These are phyloP conservation scores for Zea luxurians DNA, from an alignment of 176 grass and related monocot species.

Conservation along the genomic window DNA sequence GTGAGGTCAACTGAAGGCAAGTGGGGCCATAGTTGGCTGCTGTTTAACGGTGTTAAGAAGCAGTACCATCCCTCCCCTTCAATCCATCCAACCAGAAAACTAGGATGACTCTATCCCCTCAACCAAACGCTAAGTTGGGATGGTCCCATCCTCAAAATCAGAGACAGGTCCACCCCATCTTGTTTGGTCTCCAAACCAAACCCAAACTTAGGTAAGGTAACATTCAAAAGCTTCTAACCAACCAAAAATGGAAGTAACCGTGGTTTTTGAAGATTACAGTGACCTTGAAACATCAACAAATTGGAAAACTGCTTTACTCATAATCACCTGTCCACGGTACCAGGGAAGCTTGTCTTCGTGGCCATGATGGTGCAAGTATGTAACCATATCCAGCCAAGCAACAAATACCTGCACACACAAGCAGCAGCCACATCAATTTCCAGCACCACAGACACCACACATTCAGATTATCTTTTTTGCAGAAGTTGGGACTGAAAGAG, in stretches of 20 bases:
- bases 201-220: neutral
- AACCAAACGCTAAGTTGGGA: too few species aligned
- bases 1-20: too few species aligned
- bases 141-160: too few species aligned
- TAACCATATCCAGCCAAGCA: slow-evolving; percentile 88
- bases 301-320: neutral
- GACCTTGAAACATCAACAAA: slow-evolving; percentile 11
- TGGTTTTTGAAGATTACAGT: neutral
- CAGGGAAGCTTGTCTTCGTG: slow-evolving; percentile 91
- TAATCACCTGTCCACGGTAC: slow-evolving; percentile 92
- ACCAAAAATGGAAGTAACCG: neutral
- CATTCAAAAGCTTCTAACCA: neutral
- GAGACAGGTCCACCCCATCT: too few species aligned
- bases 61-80: too few species aligned
- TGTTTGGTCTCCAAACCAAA: too few species aligned
- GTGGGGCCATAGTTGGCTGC: too few species aligned
- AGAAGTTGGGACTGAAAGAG: neutral
- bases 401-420: slow-evolving; percentile 78
- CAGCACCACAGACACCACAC: slow-evolving; percentile 14
- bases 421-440: slow-evolving; percentile 32
- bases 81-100: too few species aligned
- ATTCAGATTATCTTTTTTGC: slow-evolving; percentile 9
- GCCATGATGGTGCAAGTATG: slow-evolving; percentile 95
- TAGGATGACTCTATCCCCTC: too few species aligned
- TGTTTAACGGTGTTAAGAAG: too few species aligned